A percentile compares a stretch with the other conserved stretches of the same genome.
phyloP scores from a whole-genome alignment of 441 rosid genomes.

The Populus trichocarpa region DNA sequence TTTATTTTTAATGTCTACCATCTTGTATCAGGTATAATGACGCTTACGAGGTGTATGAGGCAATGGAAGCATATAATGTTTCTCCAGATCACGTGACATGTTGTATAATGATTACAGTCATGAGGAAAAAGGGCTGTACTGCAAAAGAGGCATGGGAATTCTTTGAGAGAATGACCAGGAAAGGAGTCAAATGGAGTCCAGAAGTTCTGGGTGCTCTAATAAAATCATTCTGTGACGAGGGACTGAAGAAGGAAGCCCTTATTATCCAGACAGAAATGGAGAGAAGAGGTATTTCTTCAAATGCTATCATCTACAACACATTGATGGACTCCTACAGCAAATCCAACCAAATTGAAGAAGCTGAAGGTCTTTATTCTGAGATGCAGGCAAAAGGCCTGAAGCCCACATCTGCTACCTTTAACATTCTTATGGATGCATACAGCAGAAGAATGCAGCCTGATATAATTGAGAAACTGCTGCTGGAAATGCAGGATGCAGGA shows the following conservation, averaged over 20 bases:
- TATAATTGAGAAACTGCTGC: conserved; percentile 56
- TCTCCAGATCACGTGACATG: conserved; percentile 70
- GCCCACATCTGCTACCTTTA: conserved; percentile 58
- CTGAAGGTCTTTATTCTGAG: conserved; percentile 77
- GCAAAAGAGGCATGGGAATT: conserved; percentile 82
- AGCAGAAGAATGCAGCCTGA: conserved; percentile 91
- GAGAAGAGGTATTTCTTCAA: conserved; percentile 65
- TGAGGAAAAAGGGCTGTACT: conserved; percentile 60
- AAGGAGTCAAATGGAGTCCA: conserved; percentile 68
- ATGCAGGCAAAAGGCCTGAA: conserved; percentile 60
- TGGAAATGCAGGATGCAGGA: conserved; percentile 62
- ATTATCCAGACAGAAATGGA: conserved; percentile 80
- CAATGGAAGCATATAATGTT: conserved; percentile 62
- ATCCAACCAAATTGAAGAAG: conserved; percentile 73
- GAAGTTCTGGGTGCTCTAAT: conserved; percentile 69
- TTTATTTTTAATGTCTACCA: conserved; percentile 5
- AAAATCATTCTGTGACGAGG: conserved; percentile 83
- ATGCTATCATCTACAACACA: conserved; percentile 63
- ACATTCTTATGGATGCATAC: conserved; percentile 82
- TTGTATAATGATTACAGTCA: conserved; percentile 61
- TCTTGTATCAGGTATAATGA: conserved; percentile 54
- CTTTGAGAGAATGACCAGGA: conserved; percentile 69
- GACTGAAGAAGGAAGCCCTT: conserved; percentile 74
- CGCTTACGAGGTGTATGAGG: conserved; percentile 62
- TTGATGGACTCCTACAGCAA: conserved; percentile 79